Evolutionary conservation across 192 early-diverging fungal genomes (phyloP), one percentile per base, ranked within the genome.

Genomic region (Coemansia sp.): DNA sequence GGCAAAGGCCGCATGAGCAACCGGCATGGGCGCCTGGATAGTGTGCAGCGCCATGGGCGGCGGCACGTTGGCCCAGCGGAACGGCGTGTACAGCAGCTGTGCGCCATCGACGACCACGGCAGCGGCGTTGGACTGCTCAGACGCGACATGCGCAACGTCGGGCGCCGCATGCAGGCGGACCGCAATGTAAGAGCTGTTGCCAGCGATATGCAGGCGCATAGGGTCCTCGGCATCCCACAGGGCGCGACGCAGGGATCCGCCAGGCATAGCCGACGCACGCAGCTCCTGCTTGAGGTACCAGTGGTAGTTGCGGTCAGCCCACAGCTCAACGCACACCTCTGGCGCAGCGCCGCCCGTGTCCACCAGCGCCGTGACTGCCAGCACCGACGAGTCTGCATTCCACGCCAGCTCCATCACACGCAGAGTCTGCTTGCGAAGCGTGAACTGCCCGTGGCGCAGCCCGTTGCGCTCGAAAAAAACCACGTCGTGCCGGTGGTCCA

Each of bases 401-500:
- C 94, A 99, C 42, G 65, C 62, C 47, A 81, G 67, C 39, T 70
- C 70, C 37, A 46, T 9, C 38, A 85, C 88, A 6, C 74, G 79
- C 9, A 82, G 74, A 9, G 79, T 70, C 12, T 41, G 42, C 4
- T 60, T 64, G 19, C 93, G 83, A 38, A 99, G 74, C 8, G 89
- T 73, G 74, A 99, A 98, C 68, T 96, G 92, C 56, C 95, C 94
- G 74, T 97, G 97, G 14, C 94, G 86, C 41, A 98, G 79, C 8
- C 97, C 97, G 64, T 99, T 99, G 46, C 87, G 86, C 84, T 99
- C 97, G 56, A 95, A 96, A 60, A 98, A 99, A 6, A 94, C 88
- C 43, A 99, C 87, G 36, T 96, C 90, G 46, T 96, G 94, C 7
- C 88, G 83, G 59, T 94, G 87, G 27, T 90, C 88, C 38, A 91